A percentile compares a stretch with the other conserved stretches of the same genome.
Evolutionary conservation across 2,329 filamentous ascomycete species (phyloP).

Genomic region (Penicillium hesseltinei): DNA sequence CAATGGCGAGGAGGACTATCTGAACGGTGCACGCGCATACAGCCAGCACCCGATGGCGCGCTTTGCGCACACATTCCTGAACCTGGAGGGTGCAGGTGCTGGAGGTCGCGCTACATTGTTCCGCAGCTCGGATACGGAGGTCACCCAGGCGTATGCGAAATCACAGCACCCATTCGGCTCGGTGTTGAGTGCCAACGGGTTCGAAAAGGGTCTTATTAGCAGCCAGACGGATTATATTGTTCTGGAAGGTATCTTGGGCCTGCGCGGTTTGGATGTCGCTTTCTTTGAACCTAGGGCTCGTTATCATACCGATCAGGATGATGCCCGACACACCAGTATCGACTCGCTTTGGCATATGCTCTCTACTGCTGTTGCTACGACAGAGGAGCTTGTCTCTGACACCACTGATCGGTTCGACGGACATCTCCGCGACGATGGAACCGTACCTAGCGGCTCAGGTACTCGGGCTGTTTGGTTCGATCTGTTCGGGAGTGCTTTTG

Average conservation of each 20-base stretch:
- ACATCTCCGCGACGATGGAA: conserved; percentile 55
- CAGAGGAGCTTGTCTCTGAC: conserved; percentile 67
- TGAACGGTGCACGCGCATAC: conserved; percentile 84
- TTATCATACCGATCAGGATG: conserved; percentile 91
- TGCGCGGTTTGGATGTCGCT: conserved; percentile 86
- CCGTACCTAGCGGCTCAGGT: conserved; percentile 65
- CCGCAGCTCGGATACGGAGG: conserved; percentile 80
- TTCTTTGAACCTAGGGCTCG: conserved; percentile 82
- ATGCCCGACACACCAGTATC: conserved; percentile 67
- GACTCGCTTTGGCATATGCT: conserved; percentile 91
- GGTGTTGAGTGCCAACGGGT: conserved; percentile 79
- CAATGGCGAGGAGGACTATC: conserved; percentile 91
- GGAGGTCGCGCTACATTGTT: conserved; percentile 87
- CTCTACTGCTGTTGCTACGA: conserved; percentile 73
- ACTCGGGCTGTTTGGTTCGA: conserved; percentile 89
- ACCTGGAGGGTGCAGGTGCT: conserved; percentile 91
- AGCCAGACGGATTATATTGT: conserved; percentile 90
- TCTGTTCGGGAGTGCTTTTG: conserved; percentile 76
- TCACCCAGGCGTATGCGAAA: conserved; percentile 73
- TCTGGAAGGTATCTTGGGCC: conserved; percentile 72
- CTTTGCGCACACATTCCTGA: conserved; percentile 84
- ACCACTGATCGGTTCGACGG: conserved; percentile 66
- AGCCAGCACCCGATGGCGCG: conserved; percentile 76
- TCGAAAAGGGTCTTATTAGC: conserved; percentile 71
- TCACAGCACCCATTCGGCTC: conserved; percentile 77